Evolutionary conservation across 306 rosid genomes (phyloP).

Genomic region (Leucaena leucocephala): DNA sequence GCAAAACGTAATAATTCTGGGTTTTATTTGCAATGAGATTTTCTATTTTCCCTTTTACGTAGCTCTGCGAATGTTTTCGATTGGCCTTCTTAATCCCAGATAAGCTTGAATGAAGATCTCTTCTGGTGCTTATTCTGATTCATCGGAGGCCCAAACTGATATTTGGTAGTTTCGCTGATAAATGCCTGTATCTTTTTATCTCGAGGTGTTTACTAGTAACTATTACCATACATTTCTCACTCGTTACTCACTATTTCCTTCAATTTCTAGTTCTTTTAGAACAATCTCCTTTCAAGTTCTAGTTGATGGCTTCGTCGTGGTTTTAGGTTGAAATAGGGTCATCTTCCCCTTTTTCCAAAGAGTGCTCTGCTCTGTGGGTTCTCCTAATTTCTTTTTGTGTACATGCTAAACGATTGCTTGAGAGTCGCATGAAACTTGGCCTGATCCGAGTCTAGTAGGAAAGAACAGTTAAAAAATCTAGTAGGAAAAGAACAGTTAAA

Average conservation of each 20-base stretch:
- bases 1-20: background rate
- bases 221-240: constrained; percentile 42
- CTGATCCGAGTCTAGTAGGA: background rate
- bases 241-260: background rate
- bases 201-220: constrained; percentile 77
- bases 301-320: background rate
- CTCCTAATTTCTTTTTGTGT: too few relatives aligned
- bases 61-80: too few relatives aligned
- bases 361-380: background rate
- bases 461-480: background rate
- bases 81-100: constrained; percentile 89
- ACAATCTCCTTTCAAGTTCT: background rate
- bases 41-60: background rate
- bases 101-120: constrained; percentile 41
- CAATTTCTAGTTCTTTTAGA: background rate
- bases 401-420: background rate
- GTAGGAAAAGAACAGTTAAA: background rate
- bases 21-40: background rate
- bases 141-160: constrained; percentile 69
- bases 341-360: background rate
- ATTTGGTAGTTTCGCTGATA: constrained; percentile 78
- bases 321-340: background rate
- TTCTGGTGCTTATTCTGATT: constrained; percentile 68
- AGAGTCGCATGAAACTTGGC: background rate
- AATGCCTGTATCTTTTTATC: constrained; percentile 44